phyloP scores from a whole-genome alignment of 208 protist species.

The Trypanosoma avium region DNA sequence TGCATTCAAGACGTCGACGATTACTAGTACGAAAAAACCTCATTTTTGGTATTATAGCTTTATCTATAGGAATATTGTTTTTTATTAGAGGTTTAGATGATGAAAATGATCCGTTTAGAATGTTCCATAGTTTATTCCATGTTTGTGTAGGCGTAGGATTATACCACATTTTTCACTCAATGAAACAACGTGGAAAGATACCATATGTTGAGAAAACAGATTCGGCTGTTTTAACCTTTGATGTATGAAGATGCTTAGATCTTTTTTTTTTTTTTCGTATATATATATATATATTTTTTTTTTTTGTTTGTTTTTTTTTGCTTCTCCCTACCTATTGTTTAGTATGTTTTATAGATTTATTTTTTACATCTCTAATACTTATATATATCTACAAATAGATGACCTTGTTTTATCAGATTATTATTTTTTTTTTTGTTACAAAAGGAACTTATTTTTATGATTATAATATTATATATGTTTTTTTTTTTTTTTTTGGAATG shows the following conservation, averaged over 20 bases:
- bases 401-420: too few species aligned
- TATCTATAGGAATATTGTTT: slow-evolving; percentile 7
- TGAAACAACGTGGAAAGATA: background rate
- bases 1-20: slow-evolving; percentile 11
- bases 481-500: too few species aligned
- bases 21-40: slow-evolving; percentile 15
- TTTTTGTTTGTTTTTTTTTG: background rate
- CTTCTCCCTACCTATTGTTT: background rate
- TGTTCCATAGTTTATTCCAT: slow-evolving; percentile 32
- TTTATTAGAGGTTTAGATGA: slow-evolving; percentile 31
- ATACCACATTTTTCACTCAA: background rate
- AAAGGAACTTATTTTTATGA: too few species aligned
- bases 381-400: too few species aligned
- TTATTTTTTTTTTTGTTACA: too few species aligned
- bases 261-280: background rate
- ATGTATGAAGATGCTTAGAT: background rate
- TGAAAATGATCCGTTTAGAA: slow-evolving; percentile 24
- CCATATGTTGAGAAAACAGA: background rate
- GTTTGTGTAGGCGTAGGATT: slow-evolving; percentile 21
- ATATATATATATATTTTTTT: background rate
- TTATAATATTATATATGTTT: too few species aligned
- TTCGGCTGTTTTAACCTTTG: background rate
- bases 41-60: slow-evolving; percentile 9
- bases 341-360: background rate
- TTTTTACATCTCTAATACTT: too few species aligned